phyloP scores from a whole-genome alignment of 2,329 filamentous ascomycete genomes.

The Colletotrichum musicola region DNA sequence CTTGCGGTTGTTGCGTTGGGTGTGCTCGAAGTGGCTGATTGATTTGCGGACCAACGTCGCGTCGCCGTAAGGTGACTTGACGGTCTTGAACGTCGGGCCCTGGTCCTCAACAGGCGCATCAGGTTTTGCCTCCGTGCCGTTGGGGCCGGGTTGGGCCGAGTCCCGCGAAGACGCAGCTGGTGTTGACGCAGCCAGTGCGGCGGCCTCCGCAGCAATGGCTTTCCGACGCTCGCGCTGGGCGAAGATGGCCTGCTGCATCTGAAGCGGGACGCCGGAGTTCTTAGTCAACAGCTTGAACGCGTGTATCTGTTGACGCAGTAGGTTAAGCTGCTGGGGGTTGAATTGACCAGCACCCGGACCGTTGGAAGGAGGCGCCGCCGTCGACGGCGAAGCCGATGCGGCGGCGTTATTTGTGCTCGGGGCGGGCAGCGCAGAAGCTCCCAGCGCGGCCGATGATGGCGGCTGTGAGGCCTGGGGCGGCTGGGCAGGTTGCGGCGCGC shows the following conservation, averaged over 20 bases:
- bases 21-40: conserved; percentile 86
- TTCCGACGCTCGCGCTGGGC: conserved; percentile 77
- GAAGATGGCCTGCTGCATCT: conserved; percentile 87
- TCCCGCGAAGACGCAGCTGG: conserved; percentile 43
- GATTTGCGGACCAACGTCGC: conserved; percentile 61
- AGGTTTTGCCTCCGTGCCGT: conserved; percentile 52
- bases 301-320: conserved; percentile 86
- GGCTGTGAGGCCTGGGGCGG: conserved; percentile 54
- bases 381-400: conserved; percentile 49
- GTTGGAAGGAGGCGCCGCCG: conserved; percentile 43
- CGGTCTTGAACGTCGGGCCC: conserved; percentile 73
- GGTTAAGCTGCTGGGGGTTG: conserved; percentile 80
- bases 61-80: conserved; percentile 78
- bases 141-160: conserved; percentile 49
- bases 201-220: conserved; percentile 63
- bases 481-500: conserved; percentile 54
- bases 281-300: conserved; percentile 93
- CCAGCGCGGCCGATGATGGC: conserved; percentile 50
- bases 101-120: conserved; percentile 51
- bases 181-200: conserved; percentile 54
- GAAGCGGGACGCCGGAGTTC: conserved; percentile 83
- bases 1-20: conserved; percentile 78
- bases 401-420: conserved; percentile 43
- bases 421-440: conserved; percentile 53
- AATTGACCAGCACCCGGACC: conserved; percentile 64